Conservation (phyloP, 345 rosid genomes). For the Rhodamnia rubescens region DNA sequence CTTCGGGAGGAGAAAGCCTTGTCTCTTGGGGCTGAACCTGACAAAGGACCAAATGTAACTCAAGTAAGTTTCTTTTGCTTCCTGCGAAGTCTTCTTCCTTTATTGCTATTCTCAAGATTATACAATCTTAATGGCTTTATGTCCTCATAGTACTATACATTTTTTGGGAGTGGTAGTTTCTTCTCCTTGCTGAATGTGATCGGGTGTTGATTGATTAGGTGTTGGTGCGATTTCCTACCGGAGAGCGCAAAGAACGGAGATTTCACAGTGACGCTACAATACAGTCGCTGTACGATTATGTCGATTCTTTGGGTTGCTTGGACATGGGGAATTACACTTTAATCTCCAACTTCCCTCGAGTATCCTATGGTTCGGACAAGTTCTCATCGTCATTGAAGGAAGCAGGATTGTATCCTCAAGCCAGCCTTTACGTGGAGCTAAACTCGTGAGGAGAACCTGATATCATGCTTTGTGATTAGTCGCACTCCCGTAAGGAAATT, state of each 20-base stretch:
- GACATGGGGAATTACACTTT: conserved; percentile 67
- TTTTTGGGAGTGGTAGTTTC: not conserved
- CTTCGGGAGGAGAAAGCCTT: conserved; percentile 77
- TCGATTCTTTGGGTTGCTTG: conserved; percentile 82
- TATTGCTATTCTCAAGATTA: not conserved
- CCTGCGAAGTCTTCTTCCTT: not conserved
- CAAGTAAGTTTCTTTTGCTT: conserved; percentile 31
- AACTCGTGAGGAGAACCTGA: conserved; percentile 21
- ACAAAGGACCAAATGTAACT: conserved; percentile 81
- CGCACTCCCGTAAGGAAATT: not conserved
- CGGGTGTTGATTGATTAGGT: conserved; percentile 28
- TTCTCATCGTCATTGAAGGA: conserved; percentile 53
- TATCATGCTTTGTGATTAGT: not conserved
- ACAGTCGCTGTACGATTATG: conserved; percentile 66
- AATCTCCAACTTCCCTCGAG: conserved; percentile 84
- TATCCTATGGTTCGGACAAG: conserved; percentile 61
- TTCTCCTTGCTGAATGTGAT: not conserved
- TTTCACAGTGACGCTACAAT: conserved; percentile 49
- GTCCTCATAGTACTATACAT: not conserved
- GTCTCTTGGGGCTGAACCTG: conserved; percentile 85
- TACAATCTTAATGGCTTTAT: not conserved
- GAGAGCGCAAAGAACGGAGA: conserved; percentile 94
- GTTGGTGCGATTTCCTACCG: conserved; percentile 80
- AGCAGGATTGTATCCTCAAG: conserved; percentile 97
- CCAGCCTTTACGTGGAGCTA: conserved; percentile 93